A percentile compares a stretch with the other conserved stretches of the same genome.
Evolutionary conservation across 2,329 filamentous ascomycete species (phyloP).

Genomic region (Ophiocordyceps sinensis): DNA sequence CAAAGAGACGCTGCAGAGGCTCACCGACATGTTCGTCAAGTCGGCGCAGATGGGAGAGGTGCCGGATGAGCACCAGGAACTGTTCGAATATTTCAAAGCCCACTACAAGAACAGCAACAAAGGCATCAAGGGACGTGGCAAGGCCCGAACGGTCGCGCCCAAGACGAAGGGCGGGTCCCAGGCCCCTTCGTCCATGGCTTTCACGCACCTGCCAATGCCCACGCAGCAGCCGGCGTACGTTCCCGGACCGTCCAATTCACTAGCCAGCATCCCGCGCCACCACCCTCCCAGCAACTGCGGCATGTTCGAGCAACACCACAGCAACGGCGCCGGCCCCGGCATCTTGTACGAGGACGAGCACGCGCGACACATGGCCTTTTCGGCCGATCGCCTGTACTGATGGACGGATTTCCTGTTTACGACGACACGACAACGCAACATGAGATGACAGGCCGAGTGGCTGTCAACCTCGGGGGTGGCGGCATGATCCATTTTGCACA

Average conservation of each 20-base stretch:
- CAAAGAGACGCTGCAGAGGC: conserved; percentile 50
- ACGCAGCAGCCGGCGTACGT: conserved; percentile 9
- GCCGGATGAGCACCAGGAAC: conserved; percentile 53
- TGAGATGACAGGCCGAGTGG: background rate
- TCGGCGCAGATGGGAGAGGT: conserved; percentile 43
- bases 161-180: conserved; percentile 14
- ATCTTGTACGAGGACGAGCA: conserved; percentile 32
- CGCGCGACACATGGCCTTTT: conserved; percentile 23
- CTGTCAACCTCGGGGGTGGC: background rate
- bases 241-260: conserved; percentile 10
- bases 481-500: background rate
- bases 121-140: conserved; percentile 91
- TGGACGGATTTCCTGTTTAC: background rate
- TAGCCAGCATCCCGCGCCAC: conserved; percentile 15
- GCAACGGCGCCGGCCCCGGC: conserved; percentile 12
- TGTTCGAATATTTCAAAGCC: conserved; percentile 71
- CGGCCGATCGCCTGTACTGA: conserved; percentile 30
- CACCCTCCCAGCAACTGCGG: conserved; percentile 22
- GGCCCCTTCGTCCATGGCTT: background rate
- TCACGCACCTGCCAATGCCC: conserved; percentile 14
- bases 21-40: conserved; percentile 57
- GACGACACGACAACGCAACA: background rate
- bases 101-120: conserved; percentile 99
- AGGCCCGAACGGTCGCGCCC: conserved; percentile 52
- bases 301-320: conserved; percentile 32